Conservation (phyloP, 2,329 filamentous ascomycete genomes). For the Ceratocystis destructans region DNA sequence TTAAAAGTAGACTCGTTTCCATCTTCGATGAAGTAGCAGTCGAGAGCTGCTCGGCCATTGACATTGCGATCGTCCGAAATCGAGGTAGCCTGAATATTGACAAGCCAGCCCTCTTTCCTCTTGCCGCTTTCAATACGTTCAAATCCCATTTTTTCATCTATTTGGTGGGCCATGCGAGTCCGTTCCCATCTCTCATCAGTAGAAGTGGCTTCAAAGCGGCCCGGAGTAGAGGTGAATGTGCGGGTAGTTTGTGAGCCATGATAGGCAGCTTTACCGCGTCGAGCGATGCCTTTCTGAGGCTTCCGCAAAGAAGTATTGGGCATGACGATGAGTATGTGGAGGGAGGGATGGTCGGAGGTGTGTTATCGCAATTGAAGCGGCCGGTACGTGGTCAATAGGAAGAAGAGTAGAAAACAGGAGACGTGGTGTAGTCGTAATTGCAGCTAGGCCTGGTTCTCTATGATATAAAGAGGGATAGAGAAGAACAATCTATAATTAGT, state of each 20-base stretch:
- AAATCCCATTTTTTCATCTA: slow-evolving; percentile 94
- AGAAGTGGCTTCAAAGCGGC: slow-evolving; percentile 71
- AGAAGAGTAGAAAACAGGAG: slow-evolving; percentile 2
- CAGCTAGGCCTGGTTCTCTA: not conserved
- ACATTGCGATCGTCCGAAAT: slow-evolving; percentile 74
- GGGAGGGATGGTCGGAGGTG: not conserved
- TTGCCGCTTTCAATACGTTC: slow-evolving; percentile 78
- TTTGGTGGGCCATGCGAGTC: slow-evolving; percentile 65
- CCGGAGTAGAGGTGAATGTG: slow-evolving; percentile 60
- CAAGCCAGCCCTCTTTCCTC: slow-evolving; percentile 74
- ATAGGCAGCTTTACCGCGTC: slow-evolving; percentile 53
- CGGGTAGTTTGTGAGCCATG: slow-evolving; percentile 56
- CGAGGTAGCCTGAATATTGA: slow-evolving; percentile 83
- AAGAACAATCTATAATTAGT: too few relatives aligned
- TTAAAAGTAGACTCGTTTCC: slow-evolving; percentile 66
- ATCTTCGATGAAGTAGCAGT: slow-evolving; percentile 94
- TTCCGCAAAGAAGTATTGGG: slow-evolving; percentile 45
- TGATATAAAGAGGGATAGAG: too few relatives aligned
- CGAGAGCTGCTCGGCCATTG: slow-evolving; percentile 75
- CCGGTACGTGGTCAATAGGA: not conserved
- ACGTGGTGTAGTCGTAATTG: not conserved
- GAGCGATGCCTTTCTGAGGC: slow-evolving; percentile 54
- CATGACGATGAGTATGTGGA: slow-evolving; percentile 31
- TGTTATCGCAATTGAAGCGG: not conserved
- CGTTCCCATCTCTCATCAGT: slow-evolving; percentile 88